Percentiles rank a stretch among this genome's conserved stretches.
Conservation (phyloP, 192 early-diverging fungal species). For the Backusella parvicylindrica region DNA sequence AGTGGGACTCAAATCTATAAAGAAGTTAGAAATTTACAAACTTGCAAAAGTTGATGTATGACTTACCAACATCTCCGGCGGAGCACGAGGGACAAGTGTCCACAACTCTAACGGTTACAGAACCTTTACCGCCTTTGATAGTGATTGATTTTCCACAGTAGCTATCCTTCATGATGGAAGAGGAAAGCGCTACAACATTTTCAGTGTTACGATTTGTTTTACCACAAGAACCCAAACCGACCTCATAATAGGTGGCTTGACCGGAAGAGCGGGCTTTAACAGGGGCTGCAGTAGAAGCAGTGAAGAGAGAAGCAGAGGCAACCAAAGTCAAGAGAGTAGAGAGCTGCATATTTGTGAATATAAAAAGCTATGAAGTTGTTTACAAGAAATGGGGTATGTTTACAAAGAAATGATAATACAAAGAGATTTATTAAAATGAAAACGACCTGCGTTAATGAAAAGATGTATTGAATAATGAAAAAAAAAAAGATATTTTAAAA, state of each 20-base stretch:
- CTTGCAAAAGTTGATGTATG: too few relatives aligned
- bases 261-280: neutral
- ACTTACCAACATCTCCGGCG: slow-evolving; percentile 19
- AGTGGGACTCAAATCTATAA: slow-evolving; percentile 22
- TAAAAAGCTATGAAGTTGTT: neutral
- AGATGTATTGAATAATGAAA: neutral
- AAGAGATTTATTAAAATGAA: neutral
- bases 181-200: slow-evolving; percentile 27
- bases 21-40: too few relatives aligned
- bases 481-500: neutral
- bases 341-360: neutral
- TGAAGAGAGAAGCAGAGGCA: neutral
- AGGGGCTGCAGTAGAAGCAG: neutral
- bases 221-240: slow-evolving; percentile 30
- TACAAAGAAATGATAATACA: neutral
- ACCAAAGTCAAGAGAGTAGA: neutral
- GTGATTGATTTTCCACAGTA: slow-evolving; percentile 32
- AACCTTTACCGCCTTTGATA: slow-evolving; percentile 25
- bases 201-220: slow-evolving; percentile 9
- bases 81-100: slow-evolving; percentile 47
- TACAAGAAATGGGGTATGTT: neutral
- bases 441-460: neutral
- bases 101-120: slow-evolving; percentile 35
- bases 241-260: slow-evolving; percentile 28
- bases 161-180: slow-evolving; percentile 24